Conservation (phyloP, 768 basidiomycete species). For the Exsudoporus frostii region DNA sequence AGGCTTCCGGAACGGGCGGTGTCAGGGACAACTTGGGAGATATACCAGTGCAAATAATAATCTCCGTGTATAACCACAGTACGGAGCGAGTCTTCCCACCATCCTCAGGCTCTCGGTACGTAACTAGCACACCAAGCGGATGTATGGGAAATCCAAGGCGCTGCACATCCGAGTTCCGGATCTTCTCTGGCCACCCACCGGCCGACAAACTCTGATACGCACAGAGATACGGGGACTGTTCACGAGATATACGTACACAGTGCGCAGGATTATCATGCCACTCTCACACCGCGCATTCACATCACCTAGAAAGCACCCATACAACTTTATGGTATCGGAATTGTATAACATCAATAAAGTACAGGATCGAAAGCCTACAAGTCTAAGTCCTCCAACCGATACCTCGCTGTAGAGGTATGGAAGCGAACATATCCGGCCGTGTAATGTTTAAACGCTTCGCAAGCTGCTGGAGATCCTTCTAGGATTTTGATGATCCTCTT, state of each 20-base stretch:
- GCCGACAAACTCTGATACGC: not conserved
- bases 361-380: not conserved
- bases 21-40: no score
- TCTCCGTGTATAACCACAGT: no score
- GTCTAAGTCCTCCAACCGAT: slow-evolving; percentile 22
- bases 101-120: no score
- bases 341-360: no score
- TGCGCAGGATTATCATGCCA: not conserved
- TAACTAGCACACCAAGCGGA: no score
- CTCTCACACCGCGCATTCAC: not conserved
- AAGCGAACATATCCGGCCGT: slow-evolving; percentile 27
- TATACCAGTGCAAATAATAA: no score
- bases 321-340: not conserved
- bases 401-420: slow-evolving; percentile 27
- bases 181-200: not conserved
- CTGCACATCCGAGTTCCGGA: not conserved
- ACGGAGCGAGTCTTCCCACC: no score
- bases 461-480: slow-evolving; percentile 14
- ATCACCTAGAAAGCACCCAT: not conserved
- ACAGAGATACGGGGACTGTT: not conserved
- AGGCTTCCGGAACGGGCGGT: no score
- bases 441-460: slow-evolving; percentile 17
- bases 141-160: no score
- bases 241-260: not conserved
- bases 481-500: slow-evolving; percentile 25